Percentiles rank a stretch among this genome's conserved stretches.
phyloP scores from a whole-genome alignment of 1,139 yeast species.

The Arxiozyma telluris region DNA sequence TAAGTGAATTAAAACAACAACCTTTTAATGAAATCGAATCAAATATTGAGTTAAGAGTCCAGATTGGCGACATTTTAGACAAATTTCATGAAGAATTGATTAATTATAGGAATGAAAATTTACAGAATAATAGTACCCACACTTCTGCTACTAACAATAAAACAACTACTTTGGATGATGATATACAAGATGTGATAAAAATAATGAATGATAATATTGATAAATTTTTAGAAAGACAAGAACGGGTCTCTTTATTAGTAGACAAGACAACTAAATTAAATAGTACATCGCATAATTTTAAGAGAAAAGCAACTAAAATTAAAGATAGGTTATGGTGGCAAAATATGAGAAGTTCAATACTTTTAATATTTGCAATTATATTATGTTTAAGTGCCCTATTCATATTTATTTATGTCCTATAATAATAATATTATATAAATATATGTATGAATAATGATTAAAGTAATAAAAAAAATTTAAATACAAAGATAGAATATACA shows the following conservation, averaged over 20 bases:
- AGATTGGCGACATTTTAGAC: constrained; percentile 22
- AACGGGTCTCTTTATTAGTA: constrained; percentile 62
- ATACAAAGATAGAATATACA: neutral
- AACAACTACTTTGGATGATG: constrained; percentile 16
- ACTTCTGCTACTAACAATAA: neutral
- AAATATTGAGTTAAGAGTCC: constrained; percentile 18
- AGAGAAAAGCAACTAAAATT: constrained; percentile 58
- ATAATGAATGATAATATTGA: constrained; percentile 65
- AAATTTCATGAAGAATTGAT: constrained; percentile 28
- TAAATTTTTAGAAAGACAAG: constrained; percentile 69
- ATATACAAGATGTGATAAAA: constrained; percentile 31
- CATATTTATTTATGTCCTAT: constrained; percentile 17
- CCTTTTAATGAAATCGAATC: constrained; percentile 13
- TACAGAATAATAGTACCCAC: constrained; percentile 1
- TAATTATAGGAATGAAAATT: constrained; percentile 18
- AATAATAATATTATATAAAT: neutral
- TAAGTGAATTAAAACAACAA: constrained; percentile 24
- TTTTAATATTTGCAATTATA: constrained; percentile 19
- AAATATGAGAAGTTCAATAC: constrained; percentile 26
- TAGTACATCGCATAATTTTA: constrained; percentile 59
- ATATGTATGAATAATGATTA: neutral
- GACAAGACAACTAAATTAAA: constrained; percentile 75
- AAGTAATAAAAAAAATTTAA: too few relatives aligned
- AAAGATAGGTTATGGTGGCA: constrained; percentile 63
- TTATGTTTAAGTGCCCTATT: constrained; percentile 18